phyloP scores from a whole-genome alignment of 164 flowering plant species.

The Brasenia schreberi region DNA sequence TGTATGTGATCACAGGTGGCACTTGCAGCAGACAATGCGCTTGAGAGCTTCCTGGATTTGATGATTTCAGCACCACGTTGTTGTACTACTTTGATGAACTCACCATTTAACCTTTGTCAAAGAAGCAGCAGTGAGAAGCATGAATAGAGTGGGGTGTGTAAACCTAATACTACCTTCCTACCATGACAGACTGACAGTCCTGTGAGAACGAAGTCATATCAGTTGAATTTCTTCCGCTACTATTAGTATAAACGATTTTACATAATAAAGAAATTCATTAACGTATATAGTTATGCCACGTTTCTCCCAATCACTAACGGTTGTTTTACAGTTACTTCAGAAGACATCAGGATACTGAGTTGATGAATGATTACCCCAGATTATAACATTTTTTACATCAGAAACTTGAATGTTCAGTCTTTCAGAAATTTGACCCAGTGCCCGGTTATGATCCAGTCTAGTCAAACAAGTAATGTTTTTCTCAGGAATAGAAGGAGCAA shows the following conservation, averaged over 20 bases:
- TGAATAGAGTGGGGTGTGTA: too few relatives aligned
- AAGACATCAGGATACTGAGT: constrained; percentile 76
- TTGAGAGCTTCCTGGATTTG: constrained; percentile 64
- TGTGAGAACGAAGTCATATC: too few relatives aligned
- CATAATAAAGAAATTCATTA: neutral
- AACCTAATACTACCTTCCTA: too few relatives aligned
- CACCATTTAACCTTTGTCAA: constrained; percentile 38
- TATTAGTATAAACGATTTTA: neutral
- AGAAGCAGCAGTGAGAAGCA: too few relatives aligned
- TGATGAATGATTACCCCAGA: constrained; percentile 95
- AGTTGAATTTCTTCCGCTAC: neutral
- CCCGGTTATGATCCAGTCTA: constrained; percentile 82
- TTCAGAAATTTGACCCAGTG: constrained; percentile 73
- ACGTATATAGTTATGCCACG: neutral
- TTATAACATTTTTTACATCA: constrained; percentile 67
- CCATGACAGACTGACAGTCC: too few relatives aligned
- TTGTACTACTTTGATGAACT: constrained; percentile 67
- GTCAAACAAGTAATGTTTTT: constrained; percentile 84
- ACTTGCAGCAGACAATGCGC: constrained; percentile 96
- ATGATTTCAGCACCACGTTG: constrained; percentile 81
- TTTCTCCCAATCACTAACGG: too few relatives aligned
- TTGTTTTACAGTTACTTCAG: too few relatives aligned
- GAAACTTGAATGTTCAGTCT: constrained; percentile 46
- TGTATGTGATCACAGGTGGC: constrained; percentile 83
- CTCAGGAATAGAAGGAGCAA: constrained; percentile 80